Evolutionary conservation across 345 rosid genomes (phyloP), one percentile per base, ranked within the genome.

Genomic region (Eucalyptus regnans): DNA sequence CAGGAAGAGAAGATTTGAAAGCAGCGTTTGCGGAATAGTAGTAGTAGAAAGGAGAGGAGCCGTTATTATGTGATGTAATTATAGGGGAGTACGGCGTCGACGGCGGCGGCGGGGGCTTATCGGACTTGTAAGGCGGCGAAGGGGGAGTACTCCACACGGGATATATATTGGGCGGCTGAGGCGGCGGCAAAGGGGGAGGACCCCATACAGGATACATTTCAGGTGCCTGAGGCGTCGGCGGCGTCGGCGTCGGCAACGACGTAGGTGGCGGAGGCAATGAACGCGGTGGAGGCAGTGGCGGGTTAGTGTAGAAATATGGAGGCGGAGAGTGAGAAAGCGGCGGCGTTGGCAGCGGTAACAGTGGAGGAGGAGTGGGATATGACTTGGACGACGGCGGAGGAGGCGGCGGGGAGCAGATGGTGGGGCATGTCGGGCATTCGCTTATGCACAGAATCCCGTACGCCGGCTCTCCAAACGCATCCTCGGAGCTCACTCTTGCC

Each of bases 11-110:
- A 33, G 88, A 86, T 76, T 9, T 31, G 64, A 87, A 62, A 56
- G 93, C 87, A 37, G 94, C 92, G 25, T 87, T 88, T 54, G 94
- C 92, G 88, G 95, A 87, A 29, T 93, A 95, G 93, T 86, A 94
- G 86, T 95, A 95, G 91, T 95, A 95, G 89, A 91, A 94, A 87
- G 96, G 96, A 87, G 90, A 91, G 79, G 93, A 91, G 88, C 90
- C 3, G 9, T 49, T 92, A 4, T 64, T 37, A 10, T 22, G 89
- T 44, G 86, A 43, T 5, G 50, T 23, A 4, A 92, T 92, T 23
- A 92, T 92, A 5, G 89, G 88, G 51, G 89, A 91, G 25, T 76
- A 18, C 5, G 84, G 90, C 16, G 50, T 88, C 29, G 94, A 93
- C 23, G 60, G 22, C 51, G 88, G 87, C 90, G 58, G 23, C 56